phyloP scores from a whole-genome alignment of 805 yeast species.

The Candida michaelii region DNA sequence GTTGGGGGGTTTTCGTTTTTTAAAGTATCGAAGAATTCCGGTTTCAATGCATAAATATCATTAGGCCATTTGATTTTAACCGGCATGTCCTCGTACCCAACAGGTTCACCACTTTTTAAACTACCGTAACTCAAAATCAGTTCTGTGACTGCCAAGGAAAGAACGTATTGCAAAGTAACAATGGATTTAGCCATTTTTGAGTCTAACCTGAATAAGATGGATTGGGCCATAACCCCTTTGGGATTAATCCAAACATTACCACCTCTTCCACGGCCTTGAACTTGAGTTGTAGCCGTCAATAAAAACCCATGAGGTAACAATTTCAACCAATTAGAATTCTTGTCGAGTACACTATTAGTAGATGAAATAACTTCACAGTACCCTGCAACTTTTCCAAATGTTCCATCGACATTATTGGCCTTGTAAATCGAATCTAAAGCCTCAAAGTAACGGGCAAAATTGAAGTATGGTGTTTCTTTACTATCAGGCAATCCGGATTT shows the following conservation, averaged over 20 bases:
- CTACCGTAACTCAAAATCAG: constrained; percentile 63
- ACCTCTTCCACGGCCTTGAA: constrained; percentile 91
- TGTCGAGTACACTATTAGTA: constrained; percentile 75
- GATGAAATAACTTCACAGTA: constrained; percentile 92
- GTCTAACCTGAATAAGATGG: constrained; percentile 62
- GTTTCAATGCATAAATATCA: constrained; percentile 76
- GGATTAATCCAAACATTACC: constrained; percentile 97
- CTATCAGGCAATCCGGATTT: constrained; percentile 47
- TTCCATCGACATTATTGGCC: constrained; percentile 21
- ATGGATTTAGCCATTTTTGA: constrained; percentile 49
- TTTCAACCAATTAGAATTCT: constrained; percentile 59
- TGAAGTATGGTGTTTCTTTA: constrained; percentile 70
- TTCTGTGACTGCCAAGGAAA: constrained; percentile 79
- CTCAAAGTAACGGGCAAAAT: constrained; percentile 55
- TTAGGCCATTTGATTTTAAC: constrained; percentile 94
- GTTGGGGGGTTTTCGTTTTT: constrained; percentile 30
- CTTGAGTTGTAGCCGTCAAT: constrained; percentile 76
- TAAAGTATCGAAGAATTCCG: constrained; percentile 45
- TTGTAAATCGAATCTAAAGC: constrained; percentile 31
- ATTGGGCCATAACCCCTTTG: constrained; percentile 82
- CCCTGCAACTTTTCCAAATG: constrained; percentile 61
- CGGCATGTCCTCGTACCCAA: constrained; percentile 74
- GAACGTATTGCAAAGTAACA: constrained; percentile 83
- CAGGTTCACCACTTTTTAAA: constrained; percentile 32
- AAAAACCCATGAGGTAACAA: constrained; percentile 69